Base-by-base conservation (phyloP, 2,329 filamentous ascomycete genomes). In the Cladosporium velox region DNA sequence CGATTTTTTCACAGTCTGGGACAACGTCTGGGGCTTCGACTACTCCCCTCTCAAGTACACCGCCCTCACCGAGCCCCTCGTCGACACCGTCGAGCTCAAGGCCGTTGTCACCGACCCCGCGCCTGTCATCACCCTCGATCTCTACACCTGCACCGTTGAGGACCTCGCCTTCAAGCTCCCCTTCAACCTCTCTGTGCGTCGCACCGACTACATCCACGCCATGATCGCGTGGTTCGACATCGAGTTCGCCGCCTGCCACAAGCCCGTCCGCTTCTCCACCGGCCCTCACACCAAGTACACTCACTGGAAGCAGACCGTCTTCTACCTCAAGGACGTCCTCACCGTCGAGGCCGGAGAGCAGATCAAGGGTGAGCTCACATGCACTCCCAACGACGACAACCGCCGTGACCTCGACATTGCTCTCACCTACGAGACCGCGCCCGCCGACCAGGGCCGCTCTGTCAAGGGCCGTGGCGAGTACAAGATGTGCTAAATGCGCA, bases 241-340 rank as follows among this genome's bases (percentile, higher is more conserved):
- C 74, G 94, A 98, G 77, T 99, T 99, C 82, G 91, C 91, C 61
- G 93, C 93, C 67, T 98, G 95, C 87, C 95, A 99, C 87, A 98
- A 98, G 87, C 91, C 93, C 35, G 93, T 99, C 77, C 88, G 90
- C 76, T 99, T 99, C 86, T 96, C 92, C 64, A 99, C 95, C 21
- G 95, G 95, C 26, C 95, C 95, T 32, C 95, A 98, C 82, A 96
- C 94, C 74, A 98, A 97, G 83, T 98, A 98, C 83, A 99, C 95
- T 21, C 95, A 99, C 86, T 99, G 95, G 95, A 99, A 99, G 84
- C 95, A 99, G 85, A 99, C 95, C 14, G 95, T 99, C 69, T 98
- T 99, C 83, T 99, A 99, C 83, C 85, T 99, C 70, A 88, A 91
- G 75, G 93, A 99, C 72, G 91, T 97, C 38, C 83, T 99, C 70